Evolutionary conservation across 331 rosid species (phyloP).

Genomic region (Cydonia oblonga): DNA sequence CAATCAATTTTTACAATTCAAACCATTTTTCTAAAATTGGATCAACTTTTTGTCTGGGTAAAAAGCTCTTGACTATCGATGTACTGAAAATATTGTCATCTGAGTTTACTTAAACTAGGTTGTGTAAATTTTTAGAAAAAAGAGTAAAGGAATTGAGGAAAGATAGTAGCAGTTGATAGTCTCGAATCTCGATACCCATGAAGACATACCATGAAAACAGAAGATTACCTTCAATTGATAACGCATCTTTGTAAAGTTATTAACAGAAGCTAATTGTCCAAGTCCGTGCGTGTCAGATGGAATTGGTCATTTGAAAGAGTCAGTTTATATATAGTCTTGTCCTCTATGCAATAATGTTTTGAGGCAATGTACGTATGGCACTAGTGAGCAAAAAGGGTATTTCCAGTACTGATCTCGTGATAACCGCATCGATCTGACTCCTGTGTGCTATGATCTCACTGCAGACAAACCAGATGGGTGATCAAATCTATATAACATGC

Average conservation of each 20-base stretch:
- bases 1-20: not conserved
- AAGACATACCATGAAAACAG: no score
- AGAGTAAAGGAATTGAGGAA: no score
- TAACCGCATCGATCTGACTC: not conserved
- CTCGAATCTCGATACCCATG: no score
- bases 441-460: slow-evolving; percentile 5
- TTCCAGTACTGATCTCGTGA: not conserved
- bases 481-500: slow-evolving; percentile 71
- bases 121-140: no score
- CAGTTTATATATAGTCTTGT: not conserved
- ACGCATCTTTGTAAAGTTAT: no score
- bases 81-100: no score
- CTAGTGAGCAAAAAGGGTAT: not conserved
- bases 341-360: not conserved
- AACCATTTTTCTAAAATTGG: not conserved
- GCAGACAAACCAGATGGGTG: slow-evolving; percentile 69
- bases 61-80: no score
- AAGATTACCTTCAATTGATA: no score
- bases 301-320: not conserved
- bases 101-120: no score
- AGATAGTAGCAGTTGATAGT: no score
- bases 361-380: not conserved
- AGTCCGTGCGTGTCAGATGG: not conserved
- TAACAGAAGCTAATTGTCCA: not conserved
- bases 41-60: no score